Evolutionary conservation across 768 basidiomycete species (phyloP).

Genomic region (Lactifluus echinatus): DNA sequence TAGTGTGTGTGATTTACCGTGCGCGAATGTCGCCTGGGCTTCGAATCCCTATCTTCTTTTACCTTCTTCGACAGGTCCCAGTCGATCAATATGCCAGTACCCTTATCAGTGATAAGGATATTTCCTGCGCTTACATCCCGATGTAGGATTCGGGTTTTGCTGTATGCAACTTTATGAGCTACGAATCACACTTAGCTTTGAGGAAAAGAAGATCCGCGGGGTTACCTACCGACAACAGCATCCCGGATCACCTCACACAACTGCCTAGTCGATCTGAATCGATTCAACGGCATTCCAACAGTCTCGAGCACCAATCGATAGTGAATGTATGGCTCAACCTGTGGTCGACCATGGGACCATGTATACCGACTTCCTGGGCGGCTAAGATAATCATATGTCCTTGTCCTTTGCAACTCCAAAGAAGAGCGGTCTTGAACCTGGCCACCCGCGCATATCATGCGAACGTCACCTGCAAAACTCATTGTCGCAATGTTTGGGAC

Average conservation of each 20-base stretch:
- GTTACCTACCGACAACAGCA: not conserved
- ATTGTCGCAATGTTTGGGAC: no score
- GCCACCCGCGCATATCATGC: no score
- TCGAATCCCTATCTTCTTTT: not conserved
- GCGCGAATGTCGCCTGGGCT: not conserved
- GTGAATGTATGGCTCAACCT: not conserved
- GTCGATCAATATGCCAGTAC: not conserved
- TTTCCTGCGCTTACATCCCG: not conserved
- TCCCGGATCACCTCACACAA: not conserved
- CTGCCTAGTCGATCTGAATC: no score
- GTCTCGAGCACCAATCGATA: not conserved
- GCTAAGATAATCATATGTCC: not conserved
- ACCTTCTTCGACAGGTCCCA: constrained; percentile 2
- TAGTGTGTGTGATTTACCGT: not conserved
- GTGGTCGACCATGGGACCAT: not conserved
- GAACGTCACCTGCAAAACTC: no score
- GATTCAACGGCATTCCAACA: no score
- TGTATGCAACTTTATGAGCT: not conserved
- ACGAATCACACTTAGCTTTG: not conserved
- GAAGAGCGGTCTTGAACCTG: no score
- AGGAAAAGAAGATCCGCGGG: no score
- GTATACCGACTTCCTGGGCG: not conserved
- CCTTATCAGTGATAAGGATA: constrained; percentile 4
- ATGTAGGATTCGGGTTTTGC: not conserved
- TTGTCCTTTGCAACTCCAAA: no score